Evolutionary conservation across 2,329 filamentous ascomycete species (phyloP), one percentile per base, ranked within the genome.

Genomic region (Neonectria neomacrospora): DNA sequence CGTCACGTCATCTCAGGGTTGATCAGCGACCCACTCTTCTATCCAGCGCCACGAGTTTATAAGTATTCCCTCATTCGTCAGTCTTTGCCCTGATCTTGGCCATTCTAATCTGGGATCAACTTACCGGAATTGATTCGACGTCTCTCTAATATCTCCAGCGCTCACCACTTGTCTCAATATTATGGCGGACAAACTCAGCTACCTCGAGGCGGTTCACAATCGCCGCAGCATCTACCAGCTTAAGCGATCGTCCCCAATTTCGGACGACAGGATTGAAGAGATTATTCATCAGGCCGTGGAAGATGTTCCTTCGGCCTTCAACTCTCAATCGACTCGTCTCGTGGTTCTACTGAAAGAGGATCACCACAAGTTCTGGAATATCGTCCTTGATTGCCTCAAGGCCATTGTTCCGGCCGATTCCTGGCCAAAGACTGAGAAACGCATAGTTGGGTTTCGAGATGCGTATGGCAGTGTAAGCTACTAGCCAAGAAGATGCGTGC

Each of bases 351-450:
- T 91, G 62, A 84, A 86, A 66, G 80, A 82, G 18, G 86, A 91
- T 71, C 90, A 92, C 76, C 83, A 89, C 64, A 85, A 86, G 72
- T 84, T 91, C 61, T 92, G 90, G 90, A 84, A 90, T 63, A 79
- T 88, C 50, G 81, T 83, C 14, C 79, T 79, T 56, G 84, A 86
- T 16, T 79, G 82, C n/a, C 78, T 91, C 57, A 85, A 86, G 77
- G 78, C 80, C 1, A 79, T 87, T 28, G 82, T 89, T 3, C 54
- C 61, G 9, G 50, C 41, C 2, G 61, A 62, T 5, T 50, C 50
- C 10, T 62, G 63, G 54, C 23, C 22, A 22, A 45, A 53, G 16
- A 62, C 48, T 11, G 51, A 53, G 18, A 32, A 48, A 30, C 48
- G 44, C 20, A 48, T 66, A 12, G 30, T 23, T 5, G 56, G 50